Evolutionary conservation across 345 rosid genomes (phyloP), one percentile per base, ranked within the genome.

Genomic region (Moricandia moricandioides): DNA sequence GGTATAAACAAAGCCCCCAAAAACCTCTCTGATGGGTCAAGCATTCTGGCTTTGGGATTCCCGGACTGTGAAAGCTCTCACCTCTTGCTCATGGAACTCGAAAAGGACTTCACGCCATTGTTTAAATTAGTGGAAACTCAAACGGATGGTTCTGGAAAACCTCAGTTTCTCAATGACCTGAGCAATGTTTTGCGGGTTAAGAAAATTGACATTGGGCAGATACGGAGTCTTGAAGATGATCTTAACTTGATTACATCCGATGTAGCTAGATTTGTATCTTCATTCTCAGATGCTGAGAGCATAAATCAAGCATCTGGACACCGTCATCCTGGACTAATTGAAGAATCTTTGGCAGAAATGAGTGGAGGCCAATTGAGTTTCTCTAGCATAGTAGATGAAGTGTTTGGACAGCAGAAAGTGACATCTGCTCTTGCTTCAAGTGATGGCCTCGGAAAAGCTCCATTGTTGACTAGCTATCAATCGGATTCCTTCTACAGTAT

Each of bases 181-280:
- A 88, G 81, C 80, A 77, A 83, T 76, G 89, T 84, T 21, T 70
- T 82, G 63, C 93, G 93, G 70, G 73, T 82, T 37, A 88, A 87
- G 82, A 83, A 85, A 67, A 92, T 96, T 67, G 98, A 96, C 71
- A 77, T 92, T 62, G 82, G 75, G 82, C 89, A 91, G 84, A 87
- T 92, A 91, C 90, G 82, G 80, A 84, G 92, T 80, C 89, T 80
- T 66, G 97, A 91, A 83, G 97, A 92, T 82, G 97, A 88, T 77
- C 83, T 88, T 56, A 86, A 89, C 83, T 80, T 86, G 77, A 87
- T 90, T 79, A 77, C 86, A 63, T 72, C 87, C 65, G 89, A 88
- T 71, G 67, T 78, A 72, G 85, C 74, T 64, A 88, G 84, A 69
- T 78, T 87, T 74, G 83, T 82, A 60, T 66, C 82, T n/a, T 67